Base-by-base conservation (phyloP, 345 rosid genomes). In the Brassica rapa region DNA sequence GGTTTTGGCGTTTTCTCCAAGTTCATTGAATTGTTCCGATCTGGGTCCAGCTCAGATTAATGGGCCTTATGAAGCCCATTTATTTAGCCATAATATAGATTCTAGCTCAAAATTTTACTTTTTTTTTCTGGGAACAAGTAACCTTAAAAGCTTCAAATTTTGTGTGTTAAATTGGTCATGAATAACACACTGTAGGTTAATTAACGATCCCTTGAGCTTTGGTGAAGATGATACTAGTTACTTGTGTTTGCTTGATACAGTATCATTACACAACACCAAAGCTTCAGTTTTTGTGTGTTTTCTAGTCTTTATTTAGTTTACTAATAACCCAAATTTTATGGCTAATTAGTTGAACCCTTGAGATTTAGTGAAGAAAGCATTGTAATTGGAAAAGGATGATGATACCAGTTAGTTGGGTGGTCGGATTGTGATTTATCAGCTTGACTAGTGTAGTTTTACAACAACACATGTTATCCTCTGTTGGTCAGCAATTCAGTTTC, bases 41-140 rank as follows among this genome's bases (percentile, higher is more conserved):
- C 60, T 66, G 82, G 77, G 68, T 59, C 73, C 57, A n/a, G 21
- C 15, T 68, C 21, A 14, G 53, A 0, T 2, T 65, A 0, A 37
- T 37, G 73, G 83, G 83, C 83, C 76, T 70, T 5, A 0, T 1
- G 15, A 80, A 23, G 83, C 83, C 83, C 80, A 80, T 9, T 80
- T 0, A 5, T 62, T 29, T 19, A 19, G 21, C 21, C 21, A 5
- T 7, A 19, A 14, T 3, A 29, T 70, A 3, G 1, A 14, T 60
- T 8, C 23, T 60, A 5, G 1, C 65, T 70, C 70, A 53, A 62
- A 71, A 53, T 77, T 70, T 56, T 6, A 10, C 49, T 3, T 39
- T 37, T 37, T 33, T 35, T 41, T 41, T 2, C 1, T 10, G 49
- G 49, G 49, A 0, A 41, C 49, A 41, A 9, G 49, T 41, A 41